Conservation (phyloP, 306 rosid genomes). For the Begonia peltatifolia region DNA sequence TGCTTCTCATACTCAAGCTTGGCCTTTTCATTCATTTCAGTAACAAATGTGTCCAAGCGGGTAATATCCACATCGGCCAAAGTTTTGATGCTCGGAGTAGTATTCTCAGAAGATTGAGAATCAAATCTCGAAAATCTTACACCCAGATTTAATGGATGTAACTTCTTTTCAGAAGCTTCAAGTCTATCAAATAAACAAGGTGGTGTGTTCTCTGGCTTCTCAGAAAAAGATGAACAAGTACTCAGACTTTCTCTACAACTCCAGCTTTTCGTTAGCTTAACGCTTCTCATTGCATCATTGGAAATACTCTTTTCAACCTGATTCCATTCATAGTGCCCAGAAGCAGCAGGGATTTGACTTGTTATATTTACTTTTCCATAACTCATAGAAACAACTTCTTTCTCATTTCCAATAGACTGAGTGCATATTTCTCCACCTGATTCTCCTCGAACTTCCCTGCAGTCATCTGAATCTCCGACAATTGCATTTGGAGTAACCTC, state of each 20-base stretch:
- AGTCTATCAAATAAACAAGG: constrained; percentile 61
- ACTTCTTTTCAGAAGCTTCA: constrained; percentile 33
- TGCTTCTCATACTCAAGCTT: constrained; percentile 59
- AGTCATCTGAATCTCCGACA: constrained; percentile 37
- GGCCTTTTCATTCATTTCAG: constrained; percentile 76
- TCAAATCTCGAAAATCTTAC: constrained; percentile 42
- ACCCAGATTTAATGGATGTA: constrained; percentile 31
- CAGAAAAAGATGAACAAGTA: constrained; percentile 38
- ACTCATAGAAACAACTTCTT: constrained; percentile 10
- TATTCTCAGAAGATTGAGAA: constrained; percentile 63
- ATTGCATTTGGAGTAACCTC: constrained; percentile 5
- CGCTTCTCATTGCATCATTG: constrained; percentile 17
- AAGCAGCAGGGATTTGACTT: constrained; percentile 21
- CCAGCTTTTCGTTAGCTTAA: constrained; percentile 57
- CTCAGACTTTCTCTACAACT: constrained; percentile 46
- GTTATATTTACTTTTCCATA: constrained; percentile 16
- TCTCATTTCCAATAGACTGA: constrained; percentile 20
- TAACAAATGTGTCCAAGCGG: constrained; percentile 62
- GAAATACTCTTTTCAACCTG: constrained; percentile 16
- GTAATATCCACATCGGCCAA: constrained; percentile 53
- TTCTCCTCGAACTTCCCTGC: constrained; percentile 67
- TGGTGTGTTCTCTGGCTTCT: constrained; percentile 46
- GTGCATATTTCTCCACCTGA: constrained; percentile 26
- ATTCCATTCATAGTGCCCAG: constrained; percentile 5
- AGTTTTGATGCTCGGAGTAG: constrained; percentile 29